Percentiles rank a stretch among this genome's conserved stretches.
phyloP scores from a whole-genome alignment of 345 rosid species.

The rapeseed (Brassica napus) region Da-Ae NC_063450.1:45823501-45824000 shows the following conservation, averaged over 20 bases:
- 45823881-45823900: background rate
- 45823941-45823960: background rate
- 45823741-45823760: constrained; percentile 3
- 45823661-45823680: background rate
- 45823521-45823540: background rate
- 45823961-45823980: background rate
- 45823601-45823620: background rate
- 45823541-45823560: too few relatives aligned
- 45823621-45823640: background rate
- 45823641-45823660: background rate
- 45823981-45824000: constrained; percentile 21
- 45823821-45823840: constrained; percentile 38
- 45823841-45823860: background rate
- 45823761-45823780: constrained; percentile 34
- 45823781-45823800: constrained; percentile 23
- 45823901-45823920: constrained; percentile 30
- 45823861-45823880: background rate
- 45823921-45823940: background rate
- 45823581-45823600: background rate
- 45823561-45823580: background rate
- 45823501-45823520: background rate
- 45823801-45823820: constrained; percentile 24
- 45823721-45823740: background rate
- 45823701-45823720: too few relatives aligned
- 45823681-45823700: too few relatives aligned